phyloP scores from a whole-genome alignment of 352 stramenopile genomes.

The Globisporangium nagaii region DNA sequence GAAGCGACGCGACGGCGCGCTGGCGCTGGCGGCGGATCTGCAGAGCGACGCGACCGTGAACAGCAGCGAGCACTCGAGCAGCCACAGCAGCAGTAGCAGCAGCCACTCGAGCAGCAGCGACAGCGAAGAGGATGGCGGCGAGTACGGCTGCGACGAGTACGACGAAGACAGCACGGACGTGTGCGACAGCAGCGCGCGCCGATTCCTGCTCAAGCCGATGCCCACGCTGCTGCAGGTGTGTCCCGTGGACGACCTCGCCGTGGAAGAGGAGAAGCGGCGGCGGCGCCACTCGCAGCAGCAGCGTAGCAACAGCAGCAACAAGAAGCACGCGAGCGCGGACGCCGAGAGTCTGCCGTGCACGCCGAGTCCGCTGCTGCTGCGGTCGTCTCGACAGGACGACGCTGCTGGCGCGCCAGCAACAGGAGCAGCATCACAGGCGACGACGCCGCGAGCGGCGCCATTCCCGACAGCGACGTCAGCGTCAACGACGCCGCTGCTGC shows the following conservation, averaged over 20 bases:
- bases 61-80: constrained; percentile 13
- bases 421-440: constrained; percentile 1
- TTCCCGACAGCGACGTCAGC: not conserved
- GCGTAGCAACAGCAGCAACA: constrained; percentile 18
- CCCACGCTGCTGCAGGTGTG: constrained; percentile 58
- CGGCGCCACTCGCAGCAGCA: constrained; percentile 31
- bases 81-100: not conserved
- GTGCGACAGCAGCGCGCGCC: not conserved
- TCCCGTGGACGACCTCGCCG: constrained; percentile 62
- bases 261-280: constrained; percentile 77
- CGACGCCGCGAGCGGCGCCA: not conserved
- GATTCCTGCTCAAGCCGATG: constrained; percentile 72
- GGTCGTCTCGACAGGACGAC: constrained; percentile 5
- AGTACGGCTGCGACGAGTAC: constrained; percentile 13
- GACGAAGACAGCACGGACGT: not conserved
- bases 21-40: not conserved
- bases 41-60: constrained; percentile 9
- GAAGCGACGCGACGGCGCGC: not conserved
- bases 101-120: constrained; percentile 2
- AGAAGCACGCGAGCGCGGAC: constrained; percentile 40
- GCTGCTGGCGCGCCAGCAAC: constrained; percentile 4
- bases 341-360: constrained; percentile 53
- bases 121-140: not conserved
- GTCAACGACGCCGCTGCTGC: constrained; percentile 12
- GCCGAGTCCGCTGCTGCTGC: constrained; percentile 24